Base-by-base conservation (phyloP, 2,329 filamentous ascomycete species). In the Ampelomyces quisqualis region DNA sequence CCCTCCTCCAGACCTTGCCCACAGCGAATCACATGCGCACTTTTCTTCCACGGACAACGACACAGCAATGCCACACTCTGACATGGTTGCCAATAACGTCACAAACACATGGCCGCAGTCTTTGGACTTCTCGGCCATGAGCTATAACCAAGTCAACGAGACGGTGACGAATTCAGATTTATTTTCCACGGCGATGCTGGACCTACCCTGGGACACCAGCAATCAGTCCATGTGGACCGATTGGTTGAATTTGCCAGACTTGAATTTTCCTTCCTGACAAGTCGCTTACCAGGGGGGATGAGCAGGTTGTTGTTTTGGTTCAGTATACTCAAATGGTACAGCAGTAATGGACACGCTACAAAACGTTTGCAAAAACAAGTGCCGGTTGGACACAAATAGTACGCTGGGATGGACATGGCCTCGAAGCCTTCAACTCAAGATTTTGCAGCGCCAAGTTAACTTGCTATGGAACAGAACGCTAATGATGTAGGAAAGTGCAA, bases 101-200 rank as follows among this genome's bases (percentile, higher is more conserved):
- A 45, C 42, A 4, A 40, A 40, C 13, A 44, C 51, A 10, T 61
- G 56, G 60, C 34, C 42, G 4, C 57, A 63, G 14, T 54, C 57
- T 23, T 55, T 85, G 15, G 79, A 81, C 17, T 84, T 85, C 59
- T 85, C 81, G 2, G 73, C 80, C 21, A 86, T 86, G 83, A 85
- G 82, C 1, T 81, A 84, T 42, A 77, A 84, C 43, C 81, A 86
- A 57, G 82, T 86, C 32, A 75, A 80, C 4, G 80, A 85, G 49
- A 80, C 82, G 4, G 74, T 86, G 19, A 84, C 82, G 55, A 77
- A 80, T 47, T 79, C 81, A 1, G 80, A 77, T 3, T 77, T 80
- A 18, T 78, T 85, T 46, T 77, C 80, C 13, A 71, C 75, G 1
- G 73, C 71, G 2, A 73, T 80, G 42, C 74, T 76, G 5, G 76